Evolutionary conservation across 2,329 filamentous ascomycete species (phyloP).

Genomic region (Raffaelea deltoideospora): DNA sequence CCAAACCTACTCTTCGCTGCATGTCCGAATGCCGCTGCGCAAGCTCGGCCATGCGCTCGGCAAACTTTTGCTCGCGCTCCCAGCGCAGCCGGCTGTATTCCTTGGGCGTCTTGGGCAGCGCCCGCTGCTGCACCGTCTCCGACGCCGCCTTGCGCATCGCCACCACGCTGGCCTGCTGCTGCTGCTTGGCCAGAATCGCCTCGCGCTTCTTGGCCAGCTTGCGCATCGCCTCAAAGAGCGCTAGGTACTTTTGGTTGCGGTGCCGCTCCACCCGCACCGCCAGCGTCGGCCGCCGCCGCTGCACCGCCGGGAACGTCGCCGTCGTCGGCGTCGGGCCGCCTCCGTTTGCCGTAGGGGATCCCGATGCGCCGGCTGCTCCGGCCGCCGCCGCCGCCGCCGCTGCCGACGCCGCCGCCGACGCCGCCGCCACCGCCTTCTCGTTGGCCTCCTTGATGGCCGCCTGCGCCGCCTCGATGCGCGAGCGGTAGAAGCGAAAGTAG

Average conservation of each 20-base stretch:
- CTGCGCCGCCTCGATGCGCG: conserved; percentile 44
- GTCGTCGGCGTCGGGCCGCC: background rate
- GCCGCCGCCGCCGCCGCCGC: conserved; percentile 17
- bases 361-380: conserved; percentile 11
- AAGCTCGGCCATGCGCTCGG: conserved; percentile 41
- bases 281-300: conserved; percentile 55
- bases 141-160: conserved; percentile 68
- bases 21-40: conserved; percentile 47
- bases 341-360: background rate
- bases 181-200: conserved; percentile 69
- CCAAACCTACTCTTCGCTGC: conserved; percentile 34
- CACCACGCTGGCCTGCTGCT: conserved; percentile 61
- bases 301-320: conserved; percentile 23
- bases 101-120: conserved; percentile 59
- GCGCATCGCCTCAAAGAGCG: conserved; percentile 84
- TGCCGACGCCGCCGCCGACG: conserved; percentile 16
- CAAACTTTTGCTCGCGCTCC: conserved; percentile 62
- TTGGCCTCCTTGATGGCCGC: conserved; percentile 37
- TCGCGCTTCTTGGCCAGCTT: conserved; percentile 93
- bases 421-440: conserved; percentile 24
- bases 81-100: conserved; percentile 83
- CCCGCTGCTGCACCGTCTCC: conserved; percentile 36
- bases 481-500: conserved; percentile 68
- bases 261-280: conserved; percentile 77
- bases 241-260: conserved; percentile 72